A percentile compares a stretch with the other conserved stretches of the same genome.
Conservation (phyloP, 768 basidiomycete genomes). For the Termitomyces eurrhizus region DNA sequence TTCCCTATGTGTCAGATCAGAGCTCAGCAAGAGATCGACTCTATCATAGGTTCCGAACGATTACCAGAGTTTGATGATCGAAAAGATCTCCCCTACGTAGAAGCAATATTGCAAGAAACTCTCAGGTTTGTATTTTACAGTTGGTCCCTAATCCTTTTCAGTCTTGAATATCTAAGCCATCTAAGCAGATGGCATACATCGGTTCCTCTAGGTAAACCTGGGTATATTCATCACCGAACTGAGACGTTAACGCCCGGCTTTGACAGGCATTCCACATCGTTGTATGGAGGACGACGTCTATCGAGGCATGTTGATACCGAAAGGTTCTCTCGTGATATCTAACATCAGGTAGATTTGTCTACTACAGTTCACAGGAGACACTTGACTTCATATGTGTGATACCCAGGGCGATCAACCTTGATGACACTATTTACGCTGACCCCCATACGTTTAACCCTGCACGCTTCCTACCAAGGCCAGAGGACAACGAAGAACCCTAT, state of each 20-base stretch:
- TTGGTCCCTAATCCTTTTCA: too few relatives aligned
- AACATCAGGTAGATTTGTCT: conserved; percentile 16
- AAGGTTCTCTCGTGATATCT: conserved; percentile 23
- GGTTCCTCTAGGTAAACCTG: background rate
- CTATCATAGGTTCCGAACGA: conserved; percentile 30
- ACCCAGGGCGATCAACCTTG: conserved; percentile 34
- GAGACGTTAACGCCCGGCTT: background rate
- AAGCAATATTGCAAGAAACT: conserved; percentile 30
- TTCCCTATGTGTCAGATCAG: conserved; percentile 31
- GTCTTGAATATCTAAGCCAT: background rate
- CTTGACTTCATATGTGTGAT: background rate
- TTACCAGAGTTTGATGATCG: conserved; percentile 32
- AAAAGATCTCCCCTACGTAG: conserved; percentile 7
- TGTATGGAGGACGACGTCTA: conserved; percentile 29
- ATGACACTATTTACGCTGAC: conserved; percentile 32
- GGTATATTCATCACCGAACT: background rate
- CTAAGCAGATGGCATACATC: conserved; percentile 3
- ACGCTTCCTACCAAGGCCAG: conserved; percentile 29
- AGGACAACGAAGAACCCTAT: conserved; percentile 12
- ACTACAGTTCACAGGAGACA: background rate
- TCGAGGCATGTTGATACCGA: conserved; percentile 34
- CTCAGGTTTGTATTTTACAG: conserved; percentile 10
- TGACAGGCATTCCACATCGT: conserved; percentile 27
- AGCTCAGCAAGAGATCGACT: conserved; percentile 41
- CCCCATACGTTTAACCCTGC: conserved; percentile 39